Evolutionary conservation across 768 basidiomycete genomes (phyloP).

Genomic region (Boletus coccyginus): DNA sequence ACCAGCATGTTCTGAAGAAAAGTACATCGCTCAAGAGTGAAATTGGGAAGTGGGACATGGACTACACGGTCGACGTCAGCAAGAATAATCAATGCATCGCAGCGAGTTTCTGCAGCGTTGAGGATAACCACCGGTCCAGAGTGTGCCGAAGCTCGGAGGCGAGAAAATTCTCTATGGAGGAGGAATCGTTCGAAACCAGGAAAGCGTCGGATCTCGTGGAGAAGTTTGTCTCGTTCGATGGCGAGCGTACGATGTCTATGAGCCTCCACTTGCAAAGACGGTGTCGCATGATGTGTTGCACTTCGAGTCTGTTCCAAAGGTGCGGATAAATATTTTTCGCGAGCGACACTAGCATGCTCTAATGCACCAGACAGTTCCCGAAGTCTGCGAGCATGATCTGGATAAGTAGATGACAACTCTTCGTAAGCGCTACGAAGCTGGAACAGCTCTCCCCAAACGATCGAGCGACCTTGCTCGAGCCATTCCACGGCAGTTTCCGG

Average conservation of each 20-base stretch:
- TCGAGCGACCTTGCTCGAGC: conserved; percentile 17
- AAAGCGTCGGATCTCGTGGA: not conserved
- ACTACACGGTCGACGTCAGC: not conserved
- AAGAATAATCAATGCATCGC: conserved; percentile 27
- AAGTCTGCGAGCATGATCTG: conserved; percentile 3
- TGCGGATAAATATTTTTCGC: not conserved
- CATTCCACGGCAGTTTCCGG: conserved; percentile 9
- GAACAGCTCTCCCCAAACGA: conserved; percentile 15
- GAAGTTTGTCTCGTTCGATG: not conserved
- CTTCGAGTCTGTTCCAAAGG: not conserved
- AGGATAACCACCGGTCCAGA: not conserved
- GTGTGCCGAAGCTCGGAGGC: not conserved
- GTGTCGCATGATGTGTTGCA: not conserved
- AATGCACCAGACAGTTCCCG: not conserved
- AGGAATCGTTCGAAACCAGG: conserved; percentile 4
- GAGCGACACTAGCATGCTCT: not conserved
- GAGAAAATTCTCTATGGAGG: not conserved
- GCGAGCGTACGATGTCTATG: conserved; percentile 1
- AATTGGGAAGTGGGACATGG: conserved; percentile 4
- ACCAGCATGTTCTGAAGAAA: not conserved
- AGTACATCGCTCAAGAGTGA: not conserved
- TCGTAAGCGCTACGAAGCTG: conserved; percentile 8
- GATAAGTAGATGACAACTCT: not conserved
- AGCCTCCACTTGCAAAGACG: not conserved
- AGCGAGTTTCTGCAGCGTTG: conserved; percentile 13